phyloP scores from a whole-genome alignment of 352 stramenopile species.

The Phytopythium ostracodes region DNA sequence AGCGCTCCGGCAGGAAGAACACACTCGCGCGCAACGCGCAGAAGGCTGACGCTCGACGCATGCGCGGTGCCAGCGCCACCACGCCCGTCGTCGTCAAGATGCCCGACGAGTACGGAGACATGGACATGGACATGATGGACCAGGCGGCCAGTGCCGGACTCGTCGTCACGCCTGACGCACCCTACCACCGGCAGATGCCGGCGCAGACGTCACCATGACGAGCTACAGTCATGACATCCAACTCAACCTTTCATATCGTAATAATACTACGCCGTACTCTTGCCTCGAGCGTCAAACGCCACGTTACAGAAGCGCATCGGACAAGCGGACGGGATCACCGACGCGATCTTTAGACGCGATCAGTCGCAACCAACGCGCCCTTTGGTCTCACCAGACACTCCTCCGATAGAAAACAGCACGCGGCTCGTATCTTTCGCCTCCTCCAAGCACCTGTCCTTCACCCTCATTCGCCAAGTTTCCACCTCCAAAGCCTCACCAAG shows the following conservation, averaged over 20 bases:
- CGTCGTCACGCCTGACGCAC: not conserved
- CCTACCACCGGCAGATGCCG: conserved; percentile 1
- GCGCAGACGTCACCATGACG: conserved; percentile 1
- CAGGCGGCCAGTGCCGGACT: not conserved
- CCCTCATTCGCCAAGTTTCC: not conserved
- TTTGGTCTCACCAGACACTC: too few species aligned
- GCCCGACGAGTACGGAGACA: conserved; percentile 4
- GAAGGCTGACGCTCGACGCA: not conserved
- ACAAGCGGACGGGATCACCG: not conserved
- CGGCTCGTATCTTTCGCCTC: too few species aligned
- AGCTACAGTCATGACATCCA: not conserved
- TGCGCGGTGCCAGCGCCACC: not conserved
- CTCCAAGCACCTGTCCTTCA: too few species aligned
- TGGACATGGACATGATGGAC: conserved; percentile 5
- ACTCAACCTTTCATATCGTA: not conserved
- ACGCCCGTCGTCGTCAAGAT: conserved; percentile 4
- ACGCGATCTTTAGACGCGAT: not conserved
- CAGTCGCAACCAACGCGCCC: not conserved
- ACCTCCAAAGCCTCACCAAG: not conserved
- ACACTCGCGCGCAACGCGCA: not conserved
- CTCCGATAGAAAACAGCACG: too few species aligned
- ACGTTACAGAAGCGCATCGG: not conserved
- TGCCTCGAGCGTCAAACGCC: not conserved
- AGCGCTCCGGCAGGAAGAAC: not conserved
- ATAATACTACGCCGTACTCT: not conserved